These are phyloP conservation scores for Herpotrichia juniperi DNA, from an alignment of 2,329 filamentous ascomycete genomes.

Conservation along the genomic window DNA sequence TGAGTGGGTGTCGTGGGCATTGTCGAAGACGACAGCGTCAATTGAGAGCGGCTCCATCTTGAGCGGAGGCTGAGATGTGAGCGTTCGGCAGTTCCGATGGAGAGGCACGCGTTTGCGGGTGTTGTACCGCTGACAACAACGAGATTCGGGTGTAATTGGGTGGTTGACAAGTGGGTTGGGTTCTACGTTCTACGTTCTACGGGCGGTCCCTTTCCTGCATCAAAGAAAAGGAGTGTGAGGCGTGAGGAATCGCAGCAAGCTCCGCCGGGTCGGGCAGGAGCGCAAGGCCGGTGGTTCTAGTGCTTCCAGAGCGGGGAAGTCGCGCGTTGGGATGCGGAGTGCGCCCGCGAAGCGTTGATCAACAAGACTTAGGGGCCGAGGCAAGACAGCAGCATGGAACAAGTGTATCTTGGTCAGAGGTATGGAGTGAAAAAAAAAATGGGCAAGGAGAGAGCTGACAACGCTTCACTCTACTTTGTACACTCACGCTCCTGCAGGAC, in stretches of 20 bases:
- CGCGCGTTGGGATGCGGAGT: conserved; percentile 9
- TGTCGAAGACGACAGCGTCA: conserved; percentile 44
- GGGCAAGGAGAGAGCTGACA: background rate
- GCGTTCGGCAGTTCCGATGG: conserved; percentile 9
- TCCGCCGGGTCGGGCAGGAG: conserved; percentile 8
- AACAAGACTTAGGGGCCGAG: background rate
- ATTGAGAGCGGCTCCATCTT: conserved; percentile 46
- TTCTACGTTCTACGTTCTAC: background rate
- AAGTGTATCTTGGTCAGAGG: background rate
- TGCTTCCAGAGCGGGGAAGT: conserved; percentile 2
- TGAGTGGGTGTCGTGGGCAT: conserved; percentile 23
- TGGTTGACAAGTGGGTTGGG: conserved; percentile 12
- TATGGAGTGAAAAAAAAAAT: background rate
- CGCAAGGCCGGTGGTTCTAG: conserved; percentile 8
- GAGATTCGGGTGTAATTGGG: background rate
- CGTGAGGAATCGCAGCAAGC: background rate
- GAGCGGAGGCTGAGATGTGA: conserved; percentile 1
- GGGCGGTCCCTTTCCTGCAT: background rate
- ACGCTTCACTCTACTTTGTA: background rate
- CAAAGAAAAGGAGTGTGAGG: conserved; percentile 10
- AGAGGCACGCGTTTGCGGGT: conserved; percentile 15
- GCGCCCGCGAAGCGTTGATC: conserved; percentile 5
- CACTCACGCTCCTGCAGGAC: conserved; percentile 8
- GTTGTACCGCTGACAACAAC: conserved; percentile 7
- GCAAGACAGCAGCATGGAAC: conserved; percentile 9